phyloP scores from a whole-genome alignment of 2,329 filamentous ascomycete genomes.

The Alternaria postmessia region DNA sequence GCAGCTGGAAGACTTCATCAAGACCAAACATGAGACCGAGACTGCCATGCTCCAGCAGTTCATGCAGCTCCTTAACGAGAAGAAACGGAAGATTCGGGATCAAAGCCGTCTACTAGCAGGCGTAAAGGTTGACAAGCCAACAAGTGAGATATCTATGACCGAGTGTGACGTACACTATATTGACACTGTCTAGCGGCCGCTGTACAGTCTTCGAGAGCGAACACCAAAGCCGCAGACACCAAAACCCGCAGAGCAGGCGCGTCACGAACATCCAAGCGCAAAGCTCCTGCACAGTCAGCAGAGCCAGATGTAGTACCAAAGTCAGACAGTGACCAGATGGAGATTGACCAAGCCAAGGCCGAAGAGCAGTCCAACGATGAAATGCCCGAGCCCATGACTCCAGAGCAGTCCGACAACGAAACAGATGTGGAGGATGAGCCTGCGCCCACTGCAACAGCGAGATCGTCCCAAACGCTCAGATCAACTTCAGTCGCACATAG shows the following conservation, averaged over 20 bases:
- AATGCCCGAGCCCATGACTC: slow-evolving; percentile 36
- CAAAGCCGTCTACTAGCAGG: slow-evolving; percentile 70
- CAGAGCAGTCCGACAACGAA: slow-evolving; percentile 48
- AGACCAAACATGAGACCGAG: slow-evolving; percentile 73
- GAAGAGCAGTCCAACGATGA: slow-evolving; percentile 40
- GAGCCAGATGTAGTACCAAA: slow-evolving; percentile 32
- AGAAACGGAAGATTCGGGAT: slow-evolving; percentile 80
- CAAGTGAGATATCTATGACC: slow-evolving; percentile 26
- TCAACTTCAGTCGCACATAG: slow-evolving; percentile 8
- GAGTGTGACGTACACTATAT: background rate
- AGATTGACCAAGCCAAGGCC: slow-evolving; percentile 39
- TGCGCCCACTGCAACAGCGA: slow-evolving; percentile 16
- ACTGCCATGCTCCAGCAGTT: slow-evolving; percentile 73
- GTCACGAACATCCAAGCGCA: slow-evolving; percentile 49
- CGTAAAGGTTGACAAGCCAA: slow-evolving; percentile 57
- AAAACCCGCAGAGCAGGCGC: slow-evolving; percentile 42
- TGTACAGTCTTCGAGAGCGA: slow-evolving; percentile 37
- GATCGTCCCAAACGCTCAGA: slow-evolving; percentile 28
- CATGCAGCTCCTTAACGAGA: slow-evolving; percentile 74
- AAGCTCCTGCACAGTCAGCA: slow-evolving; percentile 37
- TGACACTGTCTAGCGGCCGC: slow-evolving; percentile 32
- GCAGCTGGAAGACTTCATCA: slow-evolving; percentile 72
- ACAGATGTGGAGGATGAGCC: slow-evolving; percentile 46
- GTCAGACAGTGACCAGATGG: slow-evolving; percentile 45
- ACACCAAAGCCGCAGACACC: slow-evolving; percentile 31